Base-by-base conservation (phyloP, 768 basidiomycete species). In the Rhizopogon rudus region DNA sequence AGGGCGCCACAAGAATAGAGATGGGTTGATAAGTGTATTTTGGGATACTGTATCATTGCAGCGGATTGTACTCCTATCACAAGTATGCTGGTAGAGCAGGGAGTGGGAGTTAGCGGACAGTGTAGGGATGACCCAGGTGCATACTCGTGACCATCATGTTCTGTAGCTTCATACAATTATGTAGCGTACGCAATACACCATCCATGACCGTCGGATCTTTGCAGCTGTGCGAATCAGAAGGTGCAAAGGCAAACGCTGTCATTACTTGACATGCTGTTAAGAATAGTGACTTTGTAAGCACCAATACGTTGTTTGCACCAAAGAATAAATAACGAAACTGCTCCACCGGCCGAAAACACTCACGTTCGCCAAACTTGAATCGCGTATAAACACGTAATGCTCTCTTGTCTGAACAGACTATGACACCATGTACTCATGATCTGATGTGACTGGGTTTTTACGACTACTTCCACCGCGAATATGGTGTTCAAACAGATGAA, bases 41-140 rank as follows among this genome's bases (percentile, higher is more conserved):
- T 56, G 63, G 69, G 37, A 44, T 40, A 40, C 49, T 61, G 52
- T 57, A 54, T 37, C 49, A 53, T 41, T 29, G 44, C 58, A 63
- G 25, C 33, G 40, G 57, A 60, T 59, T 70, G 67, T 67, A 68
- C 60, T 63, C 60, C 49, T 54, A 55, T 46, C 43, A 39, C 33
- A 51, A 37, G 22, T 37, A 49, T 22, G 17, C 13, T 20, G 35
- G 20, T 48, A 48, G 14, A 22, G 35, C 40, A 12, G 12, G 40
- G n/a, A n/a, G 6, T 17, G 35, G 35, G 35, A 5, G 46, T 49
- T 20, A 2, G 22, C 33, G 46, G 46, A 49, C 35, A 35, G 31
- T 14, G 8, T 14, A 35, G 46, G 33, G 33, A 22, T 7, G 6
- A 41, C 10, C 9, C 9, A 22, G 48, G 33, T 35, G 14, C 13